Evolutionary conservation across 1,284 basidiomycete species (phyloP).

Genomic region (Xerocomus minutiporus): DNA sequence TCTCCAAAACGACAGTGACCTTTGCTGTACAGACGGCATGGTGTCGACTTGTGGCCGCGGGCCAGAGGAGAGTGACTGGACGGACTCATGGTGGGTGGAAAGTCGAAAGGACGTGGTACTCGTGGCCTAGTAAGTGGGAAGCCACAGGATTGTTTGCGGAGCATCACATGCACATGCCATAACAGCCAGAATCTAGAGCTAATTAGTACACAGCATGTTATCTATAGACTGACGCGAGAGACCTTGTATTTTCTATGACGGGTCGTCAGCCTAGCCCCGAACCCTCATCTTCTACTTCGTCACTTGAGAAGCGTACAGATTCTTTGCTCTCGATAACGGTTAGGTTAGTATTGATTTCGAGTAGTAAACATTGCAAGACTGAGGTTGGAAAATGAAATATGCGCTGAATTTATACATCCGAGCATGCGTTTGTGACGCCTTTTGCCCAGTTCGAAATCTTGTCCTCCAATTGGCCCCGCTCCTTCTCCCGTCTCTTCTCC

Average conservation of each 20-base stretch:
- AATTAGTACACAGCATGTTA: background rate
- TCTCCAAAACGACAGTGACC: conserved; percentile 24
- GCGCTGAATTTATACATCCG: too few species aligned
- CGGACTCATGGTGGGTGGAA: conserved; percentile 13
- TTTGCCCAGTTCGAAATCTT: too few species aligned
- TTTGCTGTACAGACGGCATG: conserved; percentile 21
- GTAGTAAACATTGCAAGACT: too few species aligned
- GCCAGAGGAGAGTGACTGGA: background rate
- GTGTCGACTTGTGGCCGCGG: conserved; percentile 4
- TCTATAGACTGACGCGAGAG: conserved; percentile 43
- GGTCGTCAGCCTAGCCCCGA: conserved; percentile 34
- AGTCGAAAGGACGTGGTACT: background rate
- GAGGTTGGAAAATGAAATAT: too few species aligned
- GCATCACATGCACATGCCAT: too few species aligned
- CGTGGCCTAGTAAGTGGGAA: background rate
- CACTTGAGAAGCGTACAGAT: conserved; percentile 44
- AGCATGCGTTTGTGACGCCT: too few species aligned
- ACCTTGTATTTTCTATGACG: conserved; percentile 73
- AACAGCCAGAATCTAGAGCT: too few species aligned
- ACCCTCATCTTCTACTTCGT: conserved; percentile 23
- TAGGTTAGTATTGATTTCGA: too few species aligned
- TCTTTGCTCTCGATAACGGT: conserved; percentile 42
- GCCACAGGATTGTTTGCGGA: background rate
- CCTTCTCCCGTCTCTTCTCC: too few species aligned
- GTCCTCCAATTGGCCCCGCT: too few species aligned